phyloP scores from a whole-genome alignment of 2,329 filamentous ascomycete genomes.

The Tolypocladium sp. region DNA sequence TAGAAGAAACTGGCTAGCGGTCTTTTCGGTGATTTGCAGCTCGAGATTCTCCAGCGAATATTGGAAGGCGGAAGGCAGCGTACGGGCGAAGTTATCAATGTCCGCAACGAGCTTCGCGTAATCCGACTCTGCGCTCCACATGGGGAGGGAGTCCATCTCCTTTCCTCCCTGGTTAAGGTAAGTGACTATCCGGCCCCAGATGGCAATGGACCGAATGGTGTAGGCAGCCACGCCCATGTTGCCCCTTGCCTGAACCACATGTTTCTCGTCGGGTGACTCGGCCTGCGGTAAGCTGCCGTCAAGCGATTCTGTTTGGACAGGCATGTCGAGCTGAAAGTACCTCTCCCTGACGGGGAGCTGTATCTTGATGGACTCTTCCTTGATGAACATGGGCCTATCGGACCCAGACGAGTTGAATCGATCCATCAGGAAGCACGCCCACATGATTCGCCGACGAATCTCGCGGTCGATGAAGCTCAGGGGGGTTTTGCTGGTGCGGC shows the following conservation, averaged over 20 bases:
- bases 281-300: conserved; percentile 60
- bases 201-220: conserved; percentile 71
- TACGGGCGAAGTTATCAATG: conserved; percentile 58
- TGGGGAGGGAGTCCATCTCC: conserved; percentile 63
- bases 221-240: conserved; percentile 96
- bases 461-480: conserved; percentile 89
- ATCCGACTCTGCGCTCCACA: conserved; percentile 76
- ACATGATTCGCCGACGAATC: conserved; percentile 90
- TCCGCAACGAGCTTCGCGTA: conserved; percentile 64
- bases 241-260: conserved; percentile 56
- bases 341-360: conserved; percentile 86
- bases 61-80: conserved; percentile 60
- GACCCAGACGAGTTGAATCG: conserved; percentile 94
- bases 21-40: conserved; percentile 72
- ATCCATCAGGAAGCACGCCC: conserved; percentile 97
- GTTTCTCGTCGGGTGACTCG: conserved; percentile 52
- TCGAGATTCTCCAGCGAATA: conserved; percentile 79
- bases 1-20: conserved; percentile 87
- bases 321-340: conserved; percentile 84
- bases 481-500: conserved; percentile 51
- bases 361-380: conserved; percentile 80
- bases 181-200: conserved; percentile 84
- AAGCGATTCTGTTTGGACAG: conserved; percentile 76
- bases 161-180: conserved; percentile 88
- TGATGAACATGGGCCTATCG: conserved; percentile 82